phyloP scores from a whole-genome alignment of 441 rosid species.

The Flueggea neowawraea region DNA sequence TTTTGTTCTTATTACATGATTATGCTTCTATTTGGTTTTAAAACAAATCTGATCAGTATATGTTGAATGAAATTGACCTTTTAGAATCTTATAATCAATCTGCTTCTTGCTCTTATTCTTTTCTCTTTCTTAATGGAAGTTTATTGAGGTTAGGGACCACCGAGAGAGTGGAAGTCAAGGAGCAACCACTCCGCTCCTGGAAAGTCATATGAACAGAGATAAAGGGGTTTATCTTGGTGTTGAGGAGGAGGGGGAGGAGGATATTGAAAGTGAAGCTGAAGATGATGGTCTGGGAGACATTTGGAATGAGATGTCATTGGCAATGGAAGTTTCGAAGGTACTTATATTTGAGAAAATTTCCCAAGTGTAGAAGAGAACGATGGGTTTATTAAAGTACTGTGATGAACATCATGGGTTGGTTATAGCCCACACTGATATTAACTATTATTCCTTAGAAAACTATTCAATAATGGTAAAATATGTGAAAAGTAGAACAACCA shows the following conservation, averaged over 20 bases:
- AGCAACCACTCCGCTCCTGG: conserved; percentile 17
- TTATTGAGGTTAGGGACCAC: conserved; percentile 11
- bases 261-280: conserved; percentile 26
- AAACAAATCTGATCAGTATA: not conserved
- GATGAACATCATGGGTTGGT: not conserved
- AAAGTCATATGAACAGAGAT: conserved; percentile 31
- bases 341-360: not conserved
- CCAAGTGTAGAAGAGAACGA: not conserved
- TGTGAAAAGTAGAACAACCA: not conserved
- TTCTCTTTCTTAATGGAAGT: not conserved
- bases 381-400: not conserved
- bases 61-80: not conserved
- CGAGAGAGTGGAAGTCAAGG: conserved; percentile 9
- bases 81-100: not conserved
- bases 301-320: conserved; percentile 81
- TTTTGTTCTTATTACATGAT: not conserved
- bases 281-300: conserved; percentile 84
- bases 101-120: not conserved
- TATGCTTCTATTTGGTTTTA: not conserved
- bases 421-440: not conserved
- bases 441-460: too few relatives aligned
- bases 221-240: conserved; percentile 70
- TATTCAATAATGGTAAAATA: not conserved
- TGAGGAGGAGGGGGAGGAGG: conserved; percentile 41
- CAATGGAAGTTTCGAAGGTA: conserved; percentile 76